Evolutionary conservation across 768 basidiomycete species (phyloP).

Genomic region (Phylloporus sp.): DNA sequence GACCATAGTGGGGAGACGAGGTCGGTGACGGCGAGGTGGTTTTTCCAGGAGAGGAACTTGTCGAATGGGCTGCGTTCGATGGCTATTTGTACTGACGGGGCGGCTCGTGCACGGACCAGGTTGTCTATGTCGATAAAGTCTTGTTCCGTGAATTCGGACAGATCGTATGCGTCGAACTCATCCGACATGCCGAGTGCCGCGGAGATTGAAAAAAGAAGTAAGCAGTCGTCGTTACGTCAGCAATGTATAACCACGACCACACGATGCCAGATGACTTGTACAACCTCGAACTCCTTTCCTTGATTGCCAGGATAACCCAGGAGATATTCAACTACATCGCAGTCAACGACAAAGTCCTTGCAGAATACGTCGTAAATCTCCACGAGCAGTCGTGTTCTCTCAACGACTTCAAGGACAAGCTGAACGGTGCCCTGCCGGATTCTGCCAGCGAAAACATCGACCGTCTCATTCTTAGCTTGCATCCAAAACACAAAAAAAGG

Average conservation of each 20-base stretch:
- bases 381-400: slow-evolving; percentile 81
- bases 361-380: slow-evolving; percentile 90
- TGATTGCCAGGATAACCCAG: slow-evolving; percentile 88
- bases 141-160: slow-evolving; percentile 53
- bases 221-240: slow-evolving; percentile 18
- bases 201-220: slow-evolving; percentile 14
- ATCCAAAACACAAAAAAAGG: slow-evolving; percentile 90
- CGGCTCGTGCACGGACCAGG: slow-evolving; percentile 9
- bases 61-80: slow-evolving; percentile 38
- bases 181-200: slow-evolving; percentile 20
- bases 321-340: slow-evolving; percentile 87
- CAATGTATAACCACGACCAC: slow-evolving; percentile 7
- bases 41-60: slow-evolving; percentile 40
- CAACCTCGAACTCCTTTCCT: slow-evolving; percentile 87
- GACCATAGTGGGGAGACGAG: slow-evolving; percentile 59
- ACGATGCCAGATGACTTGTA: slow-evolving; percentile 78
- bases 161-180: slow-evolving; percentile 45
- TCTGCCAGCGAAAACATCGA: slow-evolving; percentile 91
- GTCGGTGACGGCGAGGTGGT: slow-evolving; percentile 56
- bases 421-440: slow-evolving; percentile 79
- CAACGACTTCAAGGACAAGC: slow-evolving; percentile 73
- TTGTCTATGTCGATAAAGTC: slow-evolving; percentile 42
- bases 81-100: slow-evolving; percentile 31
- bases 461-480: slow-evolving; percentile 88
- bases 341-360: slow-evolving; percentile 85